Base-by-base conservation (phyloP, 768 basidiomycete species). In the Nidula microcarpa region DNA sequence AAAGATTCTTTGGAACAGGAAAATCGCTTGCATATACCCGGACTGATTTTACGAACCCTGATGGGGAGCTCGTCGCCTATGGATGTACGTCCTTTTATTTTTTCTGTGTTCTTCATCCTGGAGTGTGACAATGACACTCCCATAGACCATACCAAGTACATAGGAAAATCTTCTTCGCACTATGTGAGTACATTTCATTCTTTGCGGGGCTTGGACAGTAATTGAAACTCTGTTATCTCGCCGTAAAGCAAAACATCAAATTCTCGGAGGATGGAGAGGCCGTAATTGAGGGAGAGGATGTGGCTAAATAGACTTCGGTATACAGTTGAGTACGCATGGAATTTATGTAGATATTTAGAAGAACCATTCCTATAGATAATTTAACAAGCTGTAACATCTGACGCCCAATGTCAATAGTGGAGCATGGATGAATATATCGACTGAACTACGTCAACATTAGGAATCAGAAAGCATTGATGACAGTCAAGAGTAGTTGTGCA, bases 101-200 rank as follows among this genome's bases (percentile, higher is more conserved):
- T 18, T 23, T 35, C 23, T 49, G 32, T 13, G 5, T n/a, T 32
- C 45, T 11, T 32, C 13, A 8, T n/a, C 10, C 48, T n/a, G 14
- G 36, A 47, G n/a, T 49, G 18, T 47, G 23, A 30, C 23, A 30
- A 2, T 30, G 23, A 2, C 23, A 30, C 23, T 30, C 23, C 23
- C 23, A 1, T 54, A 93, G 91, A 86, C 55, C 91, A 93, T 60
- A 94, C 91, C 6, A 94, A 94, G 65, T 93, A 90, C 57, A 73
- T 93, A 53, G 90, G 89, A 11, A 89, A 80, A 64, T 89, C 87
- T 6, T 76, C 72, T 13, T 57, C 60, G n/a, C 71, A 78, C 58
- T 62, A 66, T 30, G 76, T 75, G 50, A 65, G 74, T 70, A 35
- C 23, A 30, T 30, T 23, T 30, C 23, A 30, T 30, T 30, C 23